phyloP scores from a whole-genome alignment of 768 basidiomycete species.

The Mycena vulgaris region DNA sequence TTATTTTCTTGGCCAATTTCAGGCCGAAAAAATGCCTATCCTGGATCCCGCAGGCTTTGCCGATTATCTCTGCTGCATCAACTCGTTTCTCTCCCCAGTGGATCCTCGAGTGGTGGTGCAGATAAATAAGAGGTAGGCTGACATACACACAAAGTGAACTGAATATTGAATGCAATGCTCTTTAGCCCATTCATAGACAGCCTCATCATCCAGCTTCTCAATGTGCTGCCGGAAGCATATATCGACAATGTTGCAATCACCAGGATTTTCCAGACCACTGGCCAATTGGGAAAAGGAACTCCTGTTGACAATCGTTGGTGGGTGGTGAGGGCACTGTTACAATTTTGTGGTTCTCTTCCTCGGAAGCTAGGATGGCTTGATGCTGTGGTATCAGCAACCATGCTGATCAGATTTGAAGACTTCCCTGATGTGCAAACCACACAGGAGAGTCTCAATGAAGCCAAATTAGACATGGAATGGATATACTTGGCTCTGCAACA shows the following conservation, averaged over 20 bases:
- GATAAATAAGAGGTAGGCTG: slow-evolving; percentile 12
- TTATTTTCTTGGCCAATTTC: slow-evolving; percentile 5
- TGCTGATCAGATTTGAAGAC: neutral
- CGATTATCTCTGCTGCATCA: no score
- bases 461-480: neutral
- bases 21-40: neutral
- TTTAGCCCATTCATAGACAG: neutral
- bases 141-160: no score
- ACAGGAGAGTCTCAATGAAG: neutral
- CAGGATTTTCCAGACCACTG: slow-evolving; percentile 5
- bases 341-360: neutral
- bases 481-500: slow-evolving; percentile 4
- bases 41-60: neutral
- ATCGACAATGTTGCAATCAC: neutral
- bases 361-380: neutral
- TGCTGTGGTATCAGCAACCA: neutral
- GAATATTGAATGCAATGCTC: neutral
- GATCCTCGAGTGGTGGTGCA: neutral
- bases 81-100: neutral
- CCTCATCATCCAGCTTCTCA: neutral
- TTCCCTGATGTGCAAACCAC: neutral
- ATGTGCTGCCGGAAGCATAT: neutral
- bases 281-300: neutral
- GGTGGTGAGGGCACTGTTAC: neutral
- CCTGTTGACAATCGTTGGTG: neutral